Base-by-base conservation (phyloP, 768 basidiomycete species). In the Lanmaoa rubissima region DNA sequence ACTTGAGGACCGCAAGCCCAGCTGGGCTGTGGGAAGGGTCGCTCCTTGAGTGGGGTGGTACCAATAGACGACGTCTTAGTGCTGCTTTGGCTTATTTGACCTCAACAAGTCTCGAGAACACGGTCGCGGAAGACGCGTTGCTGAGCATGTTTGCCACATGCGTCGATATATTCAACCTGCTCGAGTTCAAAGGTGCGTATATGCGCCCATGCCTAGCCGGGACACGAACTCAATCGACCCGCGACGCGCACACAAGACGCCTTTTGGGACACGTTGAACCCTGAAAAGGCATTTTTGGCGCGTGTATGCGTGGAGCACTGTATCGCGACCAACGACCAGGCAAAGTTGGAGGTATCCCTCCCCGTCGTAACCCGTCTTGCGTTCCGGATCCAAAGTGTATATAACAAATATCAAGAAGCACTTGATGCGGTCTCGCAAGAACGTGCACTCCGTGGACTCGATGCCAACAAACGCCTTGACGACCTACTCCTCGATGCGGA, bases 361-460 rank as follows among this genome's bases (percentile, higher is more conserved):
- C 96, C 96, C 2, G 92, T 92, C 26, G 91, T 96, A 21, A 93
- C 90, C 2, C 77, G 78, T 0, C 79, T 95, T 51, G 94, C 94
- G 0, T 90, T 85, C 74, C 74, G 76, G 8, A 85, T 95, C 21
- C 84, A 93, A 64, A 70, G 79, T 10, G 74, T 81, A 1, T 95
- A 88, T 73, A 92, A 94, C 65, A 70, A 75, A 14, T 78, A 88
- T 26, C 73, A 80, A n/a, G 73, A 78, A 46, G 68, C 74, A 11
- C 65, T 76, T 7, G 70, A 78, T 4, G 69, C 76, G 19, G 74
- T 78, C 49, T 72, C 78, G 5, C 76, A 81, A 42, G 68, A 70
- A 13, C 64, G 64, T 21, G 59, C 65, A 2, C 44, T 76, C 1
- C 63, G 65, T 7, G 64, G 48, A 1, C 66, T 69, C 14, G 68